Conservation (phyloP, 2,329 filamentous ascomycete genomes). For the Chaetomiaceae sp. region DNA sequence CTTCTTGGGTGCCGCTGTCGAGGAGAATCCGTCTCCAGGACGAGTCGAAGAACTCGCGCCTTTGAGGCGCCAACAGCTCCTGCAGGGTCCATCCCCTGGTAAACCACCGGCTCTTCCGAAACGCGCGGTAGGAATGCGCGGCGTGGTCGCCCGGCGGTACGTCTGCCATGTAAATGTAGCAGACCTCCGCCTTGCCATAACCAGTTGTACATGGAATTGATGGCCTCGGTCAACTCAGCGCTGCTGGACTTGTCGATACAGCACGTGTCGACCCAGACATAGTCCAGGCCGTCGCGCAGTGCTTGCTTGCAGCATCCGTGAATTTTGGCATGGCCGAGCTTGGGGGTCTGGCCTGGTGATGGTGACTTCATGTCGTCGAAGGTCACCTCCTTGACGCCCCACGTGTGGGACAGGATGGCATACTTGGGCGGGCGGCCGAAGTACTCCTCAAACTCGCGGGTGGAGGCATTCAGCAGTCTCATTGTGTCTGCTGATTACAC, state of each 20-base stretch:
- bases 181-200: slow-evolving; percentile 1
- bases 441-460: not conserved
- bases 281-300: not conserved
- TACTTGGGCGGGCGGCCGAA: slow-evolving; percentile 1
- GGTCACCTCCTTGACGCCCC: slow-evolving; percentile 10
- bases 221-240: slow-evolving; percentile 12
- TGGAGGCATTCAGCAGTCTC: slow-evolving; percentile 1
- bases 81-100: slow-evolving; percentile 13
- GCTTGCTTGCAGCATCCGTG: slow-evolving; percentile 1
- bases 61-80: slow-evolving; percentile 4
- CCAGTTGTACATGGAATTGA: slow-evolving; percentile 16
- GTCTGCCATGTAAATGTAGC: slow-evolving; percentile 10
- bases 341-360: too few relatives aligned
- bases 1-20: too few relatives aligned
- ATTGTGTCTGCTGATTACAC: too few relatives aligned
- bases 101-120: not conserved
- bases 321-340: slow-evolving; percentile 1
- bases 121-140: too few relatives aligned
- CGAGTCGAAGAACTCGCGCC: not conserved
- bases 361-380: slow-evolving; percentile 3
- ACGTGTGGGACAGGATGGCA: slow-evolving; percentile 15
- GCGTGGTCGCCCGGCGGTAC: not conserved
- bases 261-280: slow-evolving; percentile 10
- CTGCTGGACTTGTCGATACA: slow-evolving; percentile 15
- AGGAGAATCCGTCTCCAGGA: too few relatives aligned